A percentile compares a stretch with the other conserved stretches of the same genome.
phyloP scores from a whole-genome alignment of 441 rosid species.

The Euphorbia neoarborescens region DNA sequence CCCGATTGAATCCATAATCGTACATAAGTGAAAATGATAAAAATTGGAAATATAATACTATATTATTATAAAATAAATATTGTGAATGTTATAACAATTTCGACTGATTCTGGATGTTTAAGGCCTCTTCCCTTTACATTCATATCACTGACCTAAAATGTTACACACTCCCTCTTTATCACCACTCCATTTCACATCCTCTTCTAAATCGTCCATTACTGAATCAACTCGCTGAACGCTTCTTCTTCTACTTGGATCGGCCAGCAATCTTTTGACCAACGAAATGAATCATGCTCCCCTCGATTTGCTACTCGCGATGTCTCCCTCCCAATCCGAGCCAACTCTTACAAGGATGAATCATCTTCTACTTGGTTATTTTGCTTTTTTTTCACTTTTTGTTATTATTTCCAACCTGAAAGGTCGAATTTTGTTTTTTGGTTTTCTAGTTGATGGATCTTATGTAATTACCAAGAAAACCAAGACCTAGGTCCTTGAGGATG shows the following conservation, averaged over 20 bases:
- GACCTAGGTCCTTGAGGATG: no score
- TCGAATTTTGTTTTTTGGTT: not conserved
- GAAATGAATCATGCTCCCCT: constrained; percentile 31
- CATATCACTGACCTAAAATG: no score
- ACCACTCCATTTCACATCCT: no score
- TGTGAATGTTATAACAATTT: no score
- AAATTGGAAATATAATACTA: no score
- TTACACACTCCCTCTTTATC: no score
- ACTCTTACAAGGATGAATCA: constrained; percentile 69
- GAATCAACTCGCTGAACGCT: constrained; percentile 44
- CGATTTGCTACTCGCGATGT: constrained; percentile 53
- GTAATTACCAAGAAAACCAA: not conserved
- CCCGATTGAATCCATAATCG: no score
- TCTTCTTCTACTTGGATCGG: constrained; percentile 67
- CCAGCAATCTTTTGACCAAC: constrained; percentile 46
- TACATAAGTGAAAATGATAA: no score
- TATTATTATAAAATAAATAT: no score
- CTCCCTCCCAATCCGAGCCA: constrained; percentile 65
- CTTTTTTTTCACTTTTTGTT: not conserved
- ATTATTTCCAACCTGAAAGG: not conserved
- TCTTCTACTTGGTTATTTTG: constrained; percentile 19
- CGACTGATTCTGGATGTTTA: no score
- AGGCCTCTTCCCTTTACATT: no score
- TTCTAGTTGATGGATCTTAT: not conserved
- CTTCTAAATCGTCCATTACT: no score